Evolutionary conservation across 2,329 filamentous ascomycete species (phyloP).

Genomic region (Colletotrichum falcatum): DNA sequence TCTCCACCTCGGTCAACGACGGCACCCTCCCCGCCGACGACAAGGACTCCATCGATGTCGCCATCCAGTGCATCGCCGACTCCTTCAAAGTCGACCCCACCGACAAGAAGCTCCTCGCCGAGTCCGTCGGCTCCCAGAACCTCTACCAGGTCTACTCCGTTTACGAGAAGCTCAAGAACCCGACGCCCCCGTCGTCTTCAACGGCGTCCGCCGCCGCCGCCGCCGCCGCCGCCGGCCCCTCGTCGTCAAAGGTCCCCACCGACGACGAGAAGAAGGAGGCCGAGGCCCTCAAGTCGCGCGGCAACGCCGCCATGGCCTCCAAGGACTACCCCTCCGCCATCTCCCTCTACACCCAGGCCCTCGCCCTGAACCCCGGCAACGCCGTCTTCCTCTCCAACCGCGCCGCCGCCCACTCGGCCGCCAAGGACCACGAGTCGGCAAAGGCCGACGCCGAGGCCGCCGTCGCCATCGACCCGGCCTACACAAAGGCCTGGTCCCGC

Average conservation of each 20-base stretch:
- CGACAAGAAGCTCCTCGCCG: slow-evolving; percentile 77
- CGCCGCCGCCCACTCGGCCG: slow-evolving; percentile 90
- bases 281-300: slow-evolving; percentile 88
- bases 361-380: slow-evolving; percentile 84
- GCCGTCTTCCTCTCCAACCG: slow-evolving; percentile 98
- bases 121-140: slow-evolving; percentile 87
- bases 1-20: slow-evolving; percentile 84
- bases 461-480: slow-evolving; percentile 86
- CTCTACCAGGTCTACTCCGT: slow-evolving; percentile 93
- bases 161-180: slow-evolving; percentile 91
- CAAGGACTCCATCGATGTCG: slow-evolving; percentile 92
- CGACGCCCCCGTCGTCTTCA: too few relatives aligned
- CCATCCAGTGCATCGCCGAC: slow-evolving; percentile 93
- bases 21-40: slow-evolving; percentile 91
- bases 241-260: slow-evolving; percentile 51
- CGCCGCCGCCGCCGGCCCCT: slow-evolving; percentile 51
- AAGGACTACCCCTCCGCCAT: slow-evolving; percentile 91
- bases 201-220: slow-evolving; percentile 47
- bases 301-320: slow-evolving; percentile 93
- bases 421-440: slow-evolving; percentile 85
- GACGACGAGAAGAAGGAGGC: slow-evolving; percentile 81
- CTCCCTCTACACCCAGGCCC: slow-evolving; percentile 87
- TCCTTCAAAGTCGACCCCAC: slow-evolving; percentile 94
- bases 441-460: slow-evolving; percentile 91
- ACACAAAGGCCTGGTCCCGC: slow-evolving; percentile 97